A percentile compares a stretch with the other conserved stretches of the same genome.
Conservation (phyloP, 345 rosid species). For the Garcia nutans region DNA sequence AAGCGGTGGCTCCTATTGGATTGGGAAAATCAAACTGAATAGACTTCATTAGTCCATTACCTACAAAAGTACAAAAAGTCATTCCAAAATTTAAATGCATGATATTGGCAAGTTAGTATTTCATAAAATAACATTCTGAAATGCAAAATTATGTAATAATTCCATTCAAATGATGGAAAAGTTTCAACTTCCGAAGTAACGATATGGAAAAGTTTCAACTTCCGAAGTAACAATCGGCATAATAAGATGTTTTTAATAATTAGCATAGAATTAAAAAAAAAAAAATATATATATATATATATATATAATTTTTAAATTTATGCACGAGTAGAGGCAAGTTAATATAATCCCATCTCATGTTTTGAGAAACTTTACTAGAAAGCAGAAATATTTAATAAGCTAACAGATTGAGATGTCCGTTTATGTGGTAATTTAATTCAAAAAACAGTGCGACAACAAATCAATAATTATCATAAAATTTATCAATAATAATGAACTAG, state of each 20-base stretch:
- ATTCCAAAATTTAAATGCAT: not conserved
- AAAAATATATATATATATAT: too few relatives aligned
- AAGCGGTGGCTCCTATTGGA: constrained; percentile 25
- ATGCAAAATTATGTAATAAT: not conserved
- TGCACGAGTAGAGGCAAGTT: not conserved
- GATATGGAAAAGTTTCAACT: not conserved
- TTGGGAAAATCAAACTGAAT: constrained; percentile 23
- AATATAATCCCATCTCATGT: too few relatives aligned
- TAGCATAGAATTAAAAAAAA: not conserved
- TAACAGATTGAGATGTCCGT: not conserved
- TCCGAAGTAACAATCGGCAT: not conserved
- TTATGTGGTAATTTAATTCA: not conserved
- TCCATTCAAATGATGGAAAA: not conserved
- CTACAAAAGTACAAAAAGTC: constrained; percentile 9
- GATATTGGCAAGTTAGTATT: not conserved
- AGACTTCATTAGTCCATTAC: constrained; percentile 46
- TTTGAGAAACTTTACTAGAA: too few relatives aligned
- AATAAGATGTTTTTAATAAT: too few relatives aligned
- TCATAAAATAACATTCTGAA: not conserved
- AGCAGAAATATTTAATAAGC: too few relatives aligned
- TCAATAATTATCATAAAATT: not conserved
- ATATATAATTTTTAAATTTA: too few relatives aligned
- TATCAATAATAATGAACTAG: not conserved
- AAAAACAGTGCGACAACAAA: not conserved
- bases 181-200: not conserved